Evolutionary conservation across 1,284 basidiomycete genomes (phyloP), one percentile per base, ranked within the genome.

Genomic region (Boletus mariae): DNA sequence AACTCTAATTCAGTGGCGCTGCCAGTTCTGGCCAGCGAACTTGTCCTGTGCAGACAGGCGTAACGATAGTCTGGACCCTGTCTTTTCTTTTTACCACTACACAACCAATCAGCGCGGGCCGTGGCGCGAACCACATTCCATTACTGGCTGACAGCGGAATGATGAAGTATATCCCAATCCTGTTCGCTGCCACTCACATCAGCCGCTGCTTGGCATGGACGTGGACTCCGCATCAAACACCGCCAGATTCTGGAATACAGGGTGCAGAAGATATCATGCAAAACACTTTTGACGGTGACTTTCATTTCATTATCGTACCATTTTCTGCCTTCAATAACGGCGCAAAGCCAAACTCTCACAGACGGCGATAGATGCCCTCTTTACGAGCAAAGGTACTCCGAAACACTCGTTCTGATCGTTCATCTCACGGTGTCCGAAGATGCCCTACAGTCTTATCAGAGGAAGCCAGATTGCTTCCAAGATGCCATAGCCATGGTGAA

Each of bases 391-490:
- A 54, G 60, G 65, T 68, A 59, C 50, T 57, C 46, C 31, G 23
- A 62, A 50, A 56, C 53, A 49, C 17, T 38, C 23, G 41, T 34
- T 43, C 46, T n/a, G 23, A 45, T 48, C 46, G 8, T 25, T 38
- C 29, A 34, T 52, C 54, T 67, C 57, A 66, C 49, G 37, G 12
- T 37, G 28, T 47, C 42, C 41, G 37, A 55, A 69, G 67, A 61
- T 25, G 47, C 52, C 13, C 55, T 67, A n/a, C 55, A 51, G 17
- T 53, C 57, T 0, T 62, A 70, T 37, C 52, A 57, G 42, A 72
- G 70, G 23, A 77, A 74, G 61, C 77, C 82, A 0, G 86, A 88
- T 60, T 89, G 87, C 65, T 88, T 88, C 67, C 78, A 77, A 35
- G 71, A 69, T 35, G 80, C 78, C 13, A 75, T 81, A 25, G 68